Evolutionary conservation across 1,284 basidiomycete species (phyloP).

Genomic region (Amanita bisporigera): DNA sequence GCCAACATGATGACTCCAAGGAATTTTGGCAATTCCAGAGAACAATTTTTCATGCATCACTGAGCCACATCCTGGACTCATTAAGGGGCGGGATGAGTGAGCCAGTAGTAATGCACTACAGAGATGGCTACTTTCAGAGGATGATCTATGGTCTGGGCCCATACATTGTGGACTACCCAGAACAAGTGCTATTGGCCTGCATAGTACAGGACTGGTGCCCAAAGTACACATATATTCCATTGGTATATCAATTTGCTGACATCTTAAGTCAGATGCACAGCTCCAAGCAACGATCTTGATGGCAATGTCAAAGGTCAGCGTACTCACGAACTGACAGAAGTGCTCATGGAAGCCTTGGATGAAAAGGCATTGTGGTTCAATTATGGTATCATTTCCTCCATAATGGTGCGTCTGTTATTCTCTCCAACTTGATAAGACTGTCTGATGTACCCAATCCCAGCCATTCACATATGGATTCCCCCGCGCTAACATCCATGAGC

Average conservation of each 20-base stretch:
- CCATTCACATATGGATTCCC: conserved; percentile 30
- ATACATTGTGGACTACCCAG: conserved; percentile 43
- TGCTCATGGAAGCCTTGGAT: too few relatives aligned
- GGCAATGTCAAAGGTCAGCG: background rate
- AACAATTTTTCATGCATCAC: conserved; percentile 31
- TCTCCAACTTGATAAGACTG: too few relatives aligned
- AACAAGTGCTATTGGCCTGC: conserved; percentile 23
- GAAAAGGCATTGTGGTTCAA: conserved; percentile 25
- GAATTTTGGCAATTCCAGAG: conserved; percentile 17
- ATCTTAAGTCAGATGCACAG: background rate
- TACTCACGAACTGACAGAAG: too few relatives aligned
- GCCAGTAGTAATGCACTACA: conserved; percentile 26
- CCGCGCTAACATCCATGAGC: background rate
- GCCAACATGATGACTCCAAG: conserved; percentile 28
- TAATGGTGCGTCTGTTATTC: conserved; percentile 19
- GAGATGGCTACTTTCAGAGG: conserved; percentile 33
- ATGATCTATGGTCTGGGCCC: conserved; percentile 34
- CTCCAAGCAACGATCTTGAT: conserved; percentile 13
- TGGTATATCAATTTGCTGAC: too few relatives aligned
- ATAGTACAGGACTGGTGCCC: conserved; percentile 40
- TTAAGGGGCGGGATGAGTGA: too few relatives aligned
- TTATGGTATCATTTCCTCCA: conserved; percentile 16
- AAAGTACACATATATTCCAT: conserved; percentile 18
- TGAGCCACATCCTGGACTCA: background rate
- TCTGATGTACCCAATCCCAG: background rate